These are phyloP conservation scores for Crithidia fasciculata DNA, from an alignment of 208 protist genomes.

Conservation along the genomic window DNA sequence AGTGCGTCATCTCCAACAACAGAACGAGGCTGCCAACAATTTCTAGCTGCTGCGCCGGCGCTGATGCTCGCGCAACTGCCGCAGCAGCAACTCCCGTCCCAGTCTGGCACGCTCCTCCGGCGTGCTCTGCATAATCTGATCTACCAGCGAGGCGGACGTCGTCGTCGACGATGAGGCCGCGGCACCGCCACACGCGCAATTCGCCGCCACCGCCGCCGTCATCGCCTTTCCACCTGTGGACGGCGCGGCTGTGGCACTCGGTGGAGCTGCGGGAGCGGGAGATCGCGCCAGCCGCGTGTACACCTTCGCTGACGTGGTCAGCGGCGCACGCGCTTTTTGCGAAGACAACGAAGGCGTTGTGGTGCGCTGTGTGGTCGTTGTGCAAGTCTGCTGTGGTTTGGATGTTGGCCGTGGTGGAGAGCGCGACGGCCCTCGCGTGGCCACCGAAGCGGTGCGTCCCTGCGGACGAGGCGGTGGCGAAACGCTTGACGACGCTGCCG, in stretches of 20 bases:
- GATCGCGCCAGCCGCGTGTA: not conserved
- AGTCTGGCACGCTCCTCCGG: slow-evolving; percentile 35
- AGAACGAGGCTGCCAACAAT: too few species aligned
- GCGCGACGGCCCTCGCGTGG: slow-evolving; percentile 2
- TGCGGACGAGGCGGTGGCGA: not conserved
- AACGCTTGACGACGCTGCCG: not conserved
- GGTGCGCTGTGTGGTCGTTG: too few species aligned
- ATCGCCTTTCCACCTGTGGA: too few species aligned
- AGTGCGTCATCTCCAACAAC: too few species aligned
- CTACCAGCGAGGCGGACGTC: slow-evolving; percentile 8
- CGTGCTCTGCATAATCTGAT: slow-evolving; percentile 33
- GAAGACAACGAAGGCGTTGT: too few species aligned
- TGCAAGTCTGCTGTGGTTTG: not conserved
- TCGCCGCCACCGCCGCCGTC: too few species aligned
- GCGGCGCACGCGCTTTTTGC: too few species aligned
- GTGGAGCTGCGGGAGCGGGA: not conserved
- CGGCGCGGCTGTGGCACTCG: not conserved
- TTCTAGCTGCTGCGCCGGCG: slow-evolving; percentile 6
- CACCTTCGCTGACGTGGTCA: not conserved
- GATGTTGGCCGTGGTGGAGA: not conserved
- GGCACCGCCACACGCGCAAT: too few species aligned
- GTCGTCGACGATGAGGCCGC: not conserved
- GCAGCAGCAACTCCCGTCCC: slow-evolving; percentile 69
- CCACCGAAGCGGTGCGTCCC: not conserved
- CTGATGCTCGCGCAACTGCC: slow-evolving; percentile 47